Evolutionary conservation across 108 stramenopile species (phyloP), one percentile per base, ranked within the genome.

Genomic region (Thalassiosira profunda): DNA sequence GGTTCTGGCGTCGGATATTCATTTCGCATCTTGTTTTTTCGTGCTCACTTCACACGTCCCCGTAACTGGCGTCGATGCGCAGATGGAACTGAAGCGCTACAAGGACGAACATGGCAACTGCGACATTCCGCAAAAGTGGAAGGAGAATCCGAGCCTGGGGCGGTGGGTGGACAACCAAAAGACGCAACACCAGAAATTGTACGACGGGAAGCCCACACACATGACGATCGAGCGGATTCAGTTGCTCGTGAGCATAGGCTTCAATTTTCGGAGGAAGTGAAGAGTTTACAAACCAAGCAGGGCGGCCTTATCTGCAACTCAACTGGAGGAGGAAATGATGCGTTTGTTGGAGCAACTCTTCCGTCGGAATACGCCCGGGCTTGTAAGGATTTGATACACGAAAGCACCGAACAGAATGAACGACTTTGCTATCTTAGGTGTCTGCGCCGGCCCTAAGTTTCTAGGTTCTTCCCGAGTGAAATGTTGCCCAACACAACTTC

Each of bases 81-180:
- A 64, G 63, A 18, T 69, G 33, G 68, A 69, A 44, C 57, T 69
- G n/a, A 69, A 69, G 21, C 49, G 59, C 25, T 74, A 74, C 42
- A 66, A 70, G 37, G 70, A 72, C 11, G 47, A 66, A 44, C 63
- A 78, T n/a, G 76, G 76, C 2, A 56, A 72, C 31, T 58, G 55
- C 45, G 58, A 78, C 31, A 70, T 78, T 23, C 76, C 76, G 12
- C 67, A 78, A 45, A 71, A 72, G 70, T 78, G 49, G 55, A 63
- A 56, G 26, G 63, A 44, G 8, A 78, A 78, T 41, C 76, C 76
- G 10, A 51, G 48, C 8, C 53, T 78, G 1, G 76, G 76, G 1
- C 53, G 70, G 11, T 78, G 76, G 76, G 76, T 78, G 5, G 72
- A 74, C 38, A 74, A 74, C 20, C 72, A 74, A 46, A 74, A 74